Evolutionary conservation across 2,329 filamentous ascomycete species (phyloP), one percentile per base, ranked within the genome.

Genomic region (Byssochlamys sp.): DNA sequence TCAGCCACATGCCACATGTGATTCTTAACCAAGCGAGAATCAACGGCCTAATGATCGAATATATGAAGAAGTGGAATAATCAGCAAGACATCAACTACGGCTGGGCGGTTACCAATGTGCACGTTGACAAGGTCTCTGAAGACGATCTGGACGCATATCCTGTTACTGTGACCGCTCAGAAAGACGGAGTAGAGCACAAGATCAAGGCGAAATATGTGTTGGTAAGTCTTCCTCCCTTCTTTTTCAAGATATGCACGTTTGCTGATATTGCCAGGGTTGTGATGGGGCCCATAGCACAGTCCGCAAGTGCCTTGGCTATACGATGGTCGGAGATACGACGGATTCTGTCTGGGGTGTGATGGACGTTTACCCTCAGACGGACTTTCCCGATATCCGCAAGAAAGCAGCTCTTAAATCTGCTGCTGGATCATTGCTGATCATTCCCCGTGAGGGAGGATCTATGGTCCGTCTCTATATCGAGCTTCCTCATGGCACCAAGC

Each of bases 401-500:
- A 80, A 81, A 64, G 71, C 71, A 26, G 78, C 75, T 0, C 71
- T 81, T 52, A 78, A 78, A 53, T 76, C 76, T 3, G 61, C 75
- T 2, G 66, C 72, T 0, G 79, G 79, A 2, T 79, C 74, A 24
- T 58, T 80, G 11, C 60, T 80, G 63, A 77, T 81, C 56, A 81
- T 82, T 45, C 79, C 79, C 0, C 75, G 79, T n/a, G 79, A 81
- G 66, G 79, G 79, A 2, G 78, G 80, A 1, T 79, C 79, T 54
- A 70, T 87, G 60, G 81, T 80, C 1, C 80, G 85, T 12, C 82
- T 86, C 67, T 87, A 86, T 67, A 83, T 86, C 57, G 80, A 87
- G 66, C 67, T 87, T 1, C 77, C 79, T 0, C 64, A 65, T 0
- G 76, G 78, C 4, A 81, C 77, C 0, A 76, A 76, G 1, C 75